phyloP scores from a whole-genome alignment of 805 yeast species.

The Scheffersomyces spartinae region DNA sequence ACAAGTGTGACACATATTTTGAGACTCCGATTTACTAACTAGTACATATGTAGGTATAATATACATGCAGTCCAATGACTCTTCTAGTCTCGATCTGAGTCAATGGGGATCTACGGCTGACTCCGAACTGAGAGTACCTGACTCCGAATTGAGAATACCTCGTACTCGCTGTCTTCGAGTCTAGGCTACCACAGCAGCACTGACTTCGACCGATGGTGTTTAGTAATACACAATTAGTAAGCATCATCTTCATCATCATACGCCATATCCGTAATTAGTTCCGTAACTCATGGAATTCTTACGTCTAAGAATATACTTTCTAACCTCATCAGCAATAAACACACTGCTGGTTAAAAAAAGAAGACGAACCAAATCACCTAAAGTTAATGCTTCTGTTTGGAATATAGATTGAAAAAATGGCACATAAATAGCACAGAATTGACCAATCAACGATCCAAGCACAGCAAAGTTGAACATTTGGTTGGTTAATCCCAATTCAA shows the following conservation, averaged over 20 bases:
- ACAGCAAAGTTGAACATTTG: slow-evolving; percentile 92
- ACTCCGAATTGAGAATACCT: too few relatives aligned
- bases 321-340: slow-evolving; percentile 71
- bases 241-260: slow-evolving; percentile 4
- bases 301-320: slow-evolving; percentile 40
- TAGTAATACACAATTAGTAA: not conserved
- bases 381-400: slow-evolving; percentile 83
- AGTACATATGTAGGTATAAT: too few relatives aligned
- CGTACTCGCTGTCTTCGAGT: not conserved
- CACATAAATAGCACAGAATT: slow-evolving; percentile 83
- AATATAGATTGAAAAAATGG: slow-evolving; percentile 88
- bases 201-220: not conserved
- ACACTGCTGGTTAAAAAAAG: slow-evolving; percentile 63
- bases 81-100: too few relatives aligned
- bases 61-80: too few relatives aligned
- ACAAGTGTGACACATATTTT: too few relatives aligned
- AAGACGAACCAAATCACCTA: slow-evolving; percentile 60
- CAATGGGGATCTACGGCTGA: too few relatives aligned
- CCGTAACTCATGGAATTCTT: slow-evolving; percentile 8
- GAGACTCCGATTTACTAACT: too few relatives aligned
- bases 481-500: slow-evolving; percentile 72
- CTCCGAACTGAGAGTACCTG: too few relatives aligned
- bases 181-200: not conserved
- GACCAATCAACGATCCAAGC: slow-evolving; percentile 78
- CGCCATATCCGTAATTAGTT: slow-evolving; percentile 9